A percentile compares a stretch with the other conserved stretches of the same genome.
Conservation (phyloP, 768 basidiomycete species). For the Termitomyces sp. region DNA sequence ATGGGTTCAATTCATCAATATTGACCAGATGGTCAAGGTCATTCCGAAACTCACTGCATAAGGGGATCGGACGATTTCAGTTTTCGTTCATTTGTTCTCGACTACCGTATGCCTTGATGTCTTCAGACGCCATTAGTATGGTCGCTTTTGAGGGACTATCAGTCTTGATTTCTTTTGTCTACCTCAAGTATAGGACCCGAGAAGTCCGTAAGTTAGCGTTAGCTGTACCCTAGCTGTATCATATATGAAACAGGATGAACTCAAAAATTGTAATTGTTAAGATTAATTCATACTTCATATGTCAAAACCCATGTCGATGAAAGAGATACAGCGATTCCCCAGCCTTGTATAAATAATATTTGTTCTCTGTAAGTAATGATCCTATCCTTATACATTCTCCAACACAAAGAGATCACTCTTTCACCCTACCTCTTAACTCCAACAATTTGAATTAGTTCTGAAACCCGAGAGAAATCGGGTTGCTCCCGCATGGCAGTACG, state of each 20-base stretch:
- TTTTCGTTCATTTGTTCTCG: not conserved
- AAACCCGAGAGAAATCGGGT: not conserved
- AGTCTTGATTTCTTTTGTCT: not conserved
- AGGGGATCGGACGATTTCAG: not conserved
- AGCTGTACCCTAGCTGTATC: not conserved
- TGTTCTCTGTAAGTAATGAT: not conserved
- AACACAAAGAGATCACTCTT: not conserved
- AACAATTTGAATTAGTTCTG: not conserved
- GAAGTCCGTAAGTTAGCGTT: not conserved
- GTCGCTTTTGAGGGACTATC: not conserved
- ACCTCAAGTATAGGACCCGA: no score
- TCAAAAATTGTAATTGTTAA: not conserved
- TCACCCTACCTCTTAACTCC: not conserved
- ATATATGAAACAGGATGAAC: not conserved
- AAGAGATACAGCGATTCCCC: not conserved
- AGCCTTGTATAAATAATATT: not conserved
- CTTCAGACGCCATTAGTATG: not conserved
- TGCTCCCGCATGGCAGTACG: not conserved
- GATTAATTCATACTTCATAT: not conserved
- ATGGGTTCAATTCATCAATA: conserved; percentile 82
- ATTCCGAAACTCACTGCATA: conserved; percentile 69
- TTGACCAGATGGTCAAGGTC: conserved; percentile 78
- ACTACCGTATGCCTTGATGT: not conserved
- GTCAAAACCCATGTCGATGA: not conserved
- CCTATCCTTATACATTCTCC: not conserved